Percentiles rank a stretch among this genome's conserved stretches.
Evolutionary conservation across 176 grass and related monocot genomes (phyloP).

Genomic region (Puccinellia tenuiflora): DNA sequence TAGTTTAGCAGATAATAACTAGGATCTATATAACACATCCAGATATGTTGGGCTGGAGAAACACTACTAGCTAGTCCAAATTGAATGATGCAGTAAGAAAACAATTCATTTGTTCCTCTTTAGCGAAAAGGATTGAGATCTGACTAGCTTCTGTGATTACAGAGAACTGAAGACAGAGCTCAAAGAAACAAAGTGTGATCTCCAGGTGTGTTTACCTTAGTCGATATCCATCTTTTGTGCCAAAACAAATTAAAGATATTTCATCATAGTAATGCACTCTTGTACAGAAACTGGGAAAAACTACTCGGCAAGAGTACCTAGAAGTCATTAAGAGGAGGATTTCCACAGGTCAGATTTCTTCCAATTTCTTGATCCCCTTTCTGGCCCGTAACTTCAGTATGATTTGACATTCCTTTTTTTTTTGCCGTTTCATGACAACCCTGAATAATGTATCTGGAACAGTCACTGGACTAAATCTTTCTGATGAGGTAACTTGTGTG

Average conservation of each 20-base stretch:
- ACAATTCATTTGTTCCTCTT: not conserved
- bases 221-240: not conserved
- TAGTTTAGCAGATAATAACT: not conserved
- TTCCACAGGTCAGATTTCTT: too few relatives aligned
- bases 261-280: not conserved
- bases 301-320: slow-evolving; percentile 41
- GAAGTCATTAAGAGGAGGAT: not conserved
- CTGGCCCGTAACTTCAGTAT: too few relatives aligned
- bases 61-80: not conserved
- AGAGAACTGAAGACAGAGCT: slow-evolving; percentile 66
- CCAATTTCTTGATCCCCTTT: too few relatives aligned
- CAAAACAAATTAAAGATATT: not conserved
- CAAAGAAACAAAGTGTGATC: slow-evolving; percentile 76
- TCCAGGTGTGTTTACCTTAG: slow-evolving; percentile 39
- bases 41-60: not conserved
- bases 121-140: not conserved
- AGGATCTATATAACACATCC: not conserved
- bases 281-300: slow-evolving; percentile 45
- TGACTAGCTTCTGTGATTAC: slow-evolving; percentile 4
- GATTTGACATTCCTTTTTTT: too few relatives aligned
- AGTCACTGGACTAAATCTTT: too few relatives aligned
- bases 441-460: too few relatives aligned
- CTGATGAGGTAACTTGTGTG: too few relatives aligned
- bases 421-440: too few relatives aligned
- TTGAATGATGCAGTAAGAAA: not conserved